Evolutionary conservation across 2,329 filamentous ascomycete genomes (phyloP).

Genomic region (Arthroderma sp.): DNA sequence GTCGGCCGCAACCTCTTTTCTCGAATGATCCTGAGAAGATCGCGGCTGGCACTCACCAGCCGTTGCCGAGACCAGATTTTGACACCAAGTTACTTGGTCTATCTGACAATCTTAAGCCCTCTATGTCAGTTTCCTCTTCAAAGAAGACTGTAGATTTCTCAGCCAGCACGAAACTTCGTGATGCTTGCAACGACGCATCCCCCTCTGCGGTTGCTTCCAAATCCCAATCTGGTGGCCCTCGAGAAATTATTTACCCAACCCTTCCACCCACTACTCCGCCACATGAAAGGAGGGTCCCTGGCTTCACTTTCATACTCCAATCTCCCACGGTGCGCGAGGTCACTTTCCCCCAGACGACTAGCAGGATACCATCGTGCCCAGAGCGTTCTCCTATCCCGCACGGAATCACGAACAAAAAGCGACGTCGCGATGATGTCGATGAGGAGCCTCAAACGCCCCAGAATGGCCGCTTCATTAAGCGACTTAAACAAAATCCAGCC

Average conservation of each 20-base stretch:
- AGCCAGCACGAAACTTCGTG: constrained; percentile 48
- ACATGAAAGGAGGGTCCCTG: constrained; percentile 15
- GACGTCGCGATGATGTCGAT: constrained; percentile 25
- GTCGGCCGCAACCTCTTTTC: constrained; percentile 47
- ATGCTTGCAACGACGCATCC: constrained; percentile 27
- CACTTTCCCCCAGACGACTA: not conserved
- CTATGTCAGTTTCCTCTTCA: constrained; percentile 49
- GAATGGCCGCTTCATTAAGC: constrained; percentile 26
- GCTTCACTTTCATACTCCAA: constrained; percentile 10
- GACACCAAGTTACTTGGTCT: constrained; percentile 18
- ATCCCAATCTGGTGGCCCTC: constrained; percentile 16
- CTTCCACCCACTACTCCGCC: constrained; percentile 30
- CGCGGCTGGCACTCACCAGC: constrained; percentile 46
- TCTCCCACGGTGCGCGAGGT: constrained; percentile 29
- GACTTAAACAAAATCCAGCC: constrained; percentile 20
- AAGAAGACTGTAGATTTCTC: constrained; percentile 78
- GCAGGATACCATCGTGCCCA: constrained; percentile 28
- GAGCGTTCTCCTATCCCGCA: constrained; percentile 25
- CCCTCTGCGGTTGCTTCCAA: constrained; percentile 31
- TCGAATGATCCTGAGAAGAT: constrained; percentile 48
- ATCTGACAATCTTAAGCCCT: constrained; percentile 33
- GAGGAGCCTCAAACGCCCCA: constrained; percentile 22
- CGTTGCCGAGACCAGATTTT: constrained; percentile 16
- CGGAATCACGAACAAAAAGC: constrained; percentile 32
- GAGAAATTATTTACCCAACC: constrained; percentile 26